Conservation (phyloP, 2,329 filamentous ascomycete species). For the Claviceps sp. region DNA sequence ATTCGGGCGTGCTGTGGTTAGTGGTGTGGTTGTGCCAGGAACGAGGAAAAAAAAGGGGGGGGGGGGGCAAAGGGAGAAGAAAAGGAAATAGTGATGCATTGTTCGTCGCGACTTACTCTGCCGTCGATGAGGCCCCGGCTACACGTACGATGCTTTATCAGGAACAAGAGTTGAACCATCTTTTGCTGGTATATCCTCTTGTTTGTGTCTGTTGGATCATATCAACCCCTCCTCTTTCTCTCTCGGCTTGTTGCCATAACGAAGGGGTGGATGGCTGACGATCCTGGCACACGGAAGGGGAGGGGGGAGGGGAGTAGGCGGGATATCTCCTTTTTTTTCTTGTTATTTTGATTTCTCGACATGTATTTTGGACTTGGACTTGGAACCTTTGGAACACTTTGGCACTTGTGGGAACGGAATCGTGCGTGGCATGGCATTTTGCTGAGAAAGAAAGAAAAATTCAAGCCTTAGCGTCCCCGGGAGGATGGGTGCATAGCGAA, state of each 20-base stretch:
- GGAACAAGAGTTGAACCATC: too few relatives aligned
- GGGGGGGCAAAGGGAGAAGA: conserved; percentile 3
- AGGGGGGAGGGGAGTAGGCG: neutral
- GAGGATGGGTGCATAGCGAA: conserved; percentile 29
- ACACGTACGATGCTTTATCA: too few relatives aligned
- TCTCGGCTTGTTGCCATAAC: too few relatives aligned
- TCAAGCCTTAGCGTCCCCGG: conserved; percentile 24
- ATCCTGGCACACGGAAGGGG: conserved; percentile 2
- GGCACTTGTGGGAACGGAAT: neutral
- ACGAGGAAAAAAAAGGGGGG: conserved; percentile 26
- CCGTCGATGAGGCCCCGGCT: too few relatives aligned
- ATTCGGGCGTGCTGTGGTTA: conserved; percentile 23
- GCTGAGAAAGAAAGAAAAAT: conserved; percentile 33
- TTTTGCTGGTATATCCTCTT: too few relatives aligned
- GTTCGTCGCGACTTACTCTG: neutral
- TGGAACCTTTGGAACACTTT: conserved; percentile 8
- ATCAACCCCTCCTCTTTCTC: too few relatives aligned
- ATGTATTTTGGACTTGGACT: conserved; percentile 10
- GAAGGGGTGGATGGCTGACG: too few relatives aligned
- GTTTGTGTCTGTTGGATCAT: too few relatives aligned
- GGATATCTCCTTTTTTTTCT: neutral
- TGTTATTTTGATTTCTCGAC: neutral
- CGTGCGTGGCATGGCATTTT: conserved; percentile 14
- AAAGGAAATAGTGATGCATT: neutral
- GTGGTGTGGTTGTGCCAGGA: conserved; percentile 18